Base-by-base conservation (phyloP, 2,329 filamentous ascomycete species). In the Raffaelea ambrosiae region DNA sequence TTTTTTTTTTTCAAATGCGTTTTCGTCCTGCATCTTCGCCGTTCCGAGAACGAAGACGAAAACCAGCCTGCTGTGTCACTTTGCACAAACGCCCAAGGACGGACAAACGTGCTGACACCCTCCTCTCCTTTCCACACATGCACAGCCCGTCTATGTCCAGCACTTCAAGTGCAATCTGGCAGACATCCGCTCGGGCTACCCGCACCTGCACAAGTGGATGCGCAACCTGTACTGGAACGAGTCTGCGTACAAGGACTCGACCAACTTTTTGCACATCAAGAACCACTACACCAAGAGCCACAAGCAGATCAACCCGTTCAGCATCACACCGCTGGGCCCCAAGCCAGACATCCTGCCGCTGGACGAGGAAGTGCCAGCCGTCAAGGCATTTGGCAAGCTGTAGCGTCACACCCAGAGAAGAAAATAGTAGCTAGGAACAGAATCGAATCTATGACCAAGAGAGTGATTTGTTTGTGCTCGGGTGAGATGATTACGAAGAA, bases 261-360 rank as follows among this genome's bases (percentile, higher is more conserved):
- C 90, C 20, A 79, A 96, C 65, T 95, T 95, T 63, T 79, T 94
- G 64, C 93, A 98, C 68, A 97, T 97, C 71, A 96, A 95, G 78
- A 84, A 72, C 64, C 80, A 83, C 63, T 80, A 79, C 62, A 79
- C 77, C 51, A 69, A 73, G 57, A 80, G 74, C 55, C 77, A 81
- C 58, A 72, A 71, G 10, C 75, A 84, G 68, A 83, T 85, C 61
- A 85, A 85, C 65, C 81, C 80, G 16, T 65, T 71, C 44, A 70
- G 73, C 36, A 95, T 98, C 61, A 91, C 88, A 21, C 90, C 91
- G 1, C 61, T 95, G 16, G 91, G 91, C 0, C 91, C 93, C 5
- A 57, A 88, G 59, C 90, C 90, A 36, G 77, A 94, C 67, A 84
- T 98, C 53, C 59, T 96, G 66, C 78, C 77, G 4, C 68, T 86